These are phyloP conservation scores for Trypanosoma mega DNA, from an alignment of 208 protist species.

Conservation along the genomic window DNA sequence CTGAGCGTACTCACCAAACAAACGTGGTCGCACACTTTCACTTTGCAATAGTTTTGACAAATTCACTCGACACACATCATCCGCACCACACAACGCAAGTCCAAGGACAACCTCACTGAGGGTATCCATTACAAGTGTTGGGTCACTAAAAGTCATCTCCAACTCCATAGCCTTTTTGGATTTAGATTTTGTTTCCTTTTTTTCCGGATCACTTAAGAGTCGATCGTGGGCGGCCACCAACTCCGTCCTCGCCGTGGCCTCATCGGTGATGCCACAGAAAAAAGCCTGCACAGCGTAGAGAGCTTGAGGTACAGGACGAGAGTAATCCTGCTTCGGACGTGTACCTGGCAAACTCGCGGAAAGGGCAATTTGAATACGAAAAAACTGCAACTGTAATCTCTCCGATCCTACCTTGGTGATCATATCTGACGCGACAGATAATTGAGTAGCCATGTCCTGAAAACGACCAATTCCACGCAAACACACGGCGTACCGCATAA, in stretches of 20 bases:
- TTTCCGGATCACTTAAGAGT: slow-evolving; percentile 30
- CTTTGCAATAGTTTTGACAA: slow-evolving; percentile 19
- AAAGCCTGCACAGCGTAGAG: slow-evolving; percentile 25
- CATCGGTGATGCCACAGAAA: slow-evolving; percentile 30
- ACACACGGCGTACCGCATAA: slow-evolving; percentile 58
- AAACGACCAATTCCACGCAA: slow-evolving; percentile 48
- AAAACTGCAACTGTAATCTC: slow-evolving; percentile 69
- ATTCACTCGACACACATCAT: slow-evolving; percentile 25
- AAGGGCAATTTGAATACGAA: slow-evolving; percentile 43
- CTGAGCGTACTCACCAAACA: slow-evolving; percentile 44
- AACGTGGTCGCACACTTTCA: slow-evolving; percentile 41
- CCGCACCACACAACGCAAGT: slow-evolving; percentile 49
- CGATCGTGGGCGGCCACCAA: slow-evolving; percentile 20
- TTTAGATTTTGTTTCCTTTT: slow-evolving; percentile 25
- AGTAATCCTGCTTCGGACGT: slow-evolving; percentile 25
- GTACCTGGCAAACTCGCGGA: background rate
- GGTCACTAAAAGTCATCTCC: slow-evolving; percentile 27
- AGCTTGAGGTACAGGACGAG: slow-evolving; percentile 21
- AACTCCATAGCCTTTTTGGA: slow-evolving; percentile 14
- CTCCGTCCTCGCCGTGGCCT: slow-evolving; percentile 8
- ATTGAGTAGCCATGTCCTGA: slow-evolving; percentile 45
- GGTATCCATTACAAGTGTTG: slow-evolving; percentile 61
- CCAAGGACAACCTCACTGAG: slow-evolving; percentile 71
- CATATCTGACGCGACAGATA: slow-evolving; percentile 42
- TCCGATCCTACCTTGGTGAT: slow-evolving; percentile 50